Base-by-base conservation (phyloP, 345 rosid species). In the Rhodamnia rubescens region DNA sequence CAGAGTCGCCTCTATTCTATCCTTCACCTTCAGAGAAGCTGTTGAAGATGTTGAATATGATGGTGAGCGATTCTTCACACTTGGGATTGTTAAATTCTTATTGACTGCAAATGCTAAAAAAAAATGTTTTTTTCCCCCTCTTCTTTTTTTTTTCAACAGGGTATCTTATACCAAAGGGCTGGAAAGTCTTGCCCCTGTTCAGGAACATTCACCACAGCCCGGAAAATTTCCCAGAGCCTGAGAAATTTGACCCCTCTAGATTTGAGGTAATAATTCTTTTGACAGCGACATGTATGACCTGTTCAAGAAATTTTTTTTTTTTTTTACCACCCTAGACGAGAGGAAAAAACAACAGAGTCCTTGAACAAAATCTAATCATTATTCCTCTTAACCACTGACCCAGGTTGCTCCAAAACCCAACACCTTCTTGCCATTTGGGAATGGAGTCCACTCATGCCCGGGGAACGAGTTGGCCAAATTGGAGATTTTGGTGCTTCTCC, bases 171-270 rank as follows among this genome's bases (percentile, higher is more conserved):
- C 99, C 99, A 12, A 96, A 93, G 91, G 99, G 99, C 56, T 96
- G 99, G 99, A 96, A 96, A 89, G 98, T 95, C 15, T 87, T 96
- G 69, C 99, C 99, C 26, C 93, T 94, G 58, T 96, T 96, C 87
- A 92, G 96, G 88, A 96, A 89, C 91, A 95, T 96, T 87, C 99
- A 96, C 87, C 99, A 95, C 89, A 93, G 83, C 89, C 92, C 96
- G 12, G 95, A 93, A 40, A 90, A 88, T n/a, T 96, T 92, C 84
- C 59, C 90, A 6, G 90, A 94, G 87, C 99, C 99, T 7, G 89
- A 90, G 16, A 91, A 90, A 85, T 96, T 96, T 88, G 95, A 96
- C 88, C 99, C 98, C 26, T 92, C 96, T 11, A 93, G 99, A 90
- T 96, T 96, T 55, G 93, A 96, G 98, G 99, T 96, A 85, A 85